Evolutionary conservation across 2,329 filamentous ascomycete genomes (phyloP).

Genomic region (Ophiosphaerella narmari): DNA sequence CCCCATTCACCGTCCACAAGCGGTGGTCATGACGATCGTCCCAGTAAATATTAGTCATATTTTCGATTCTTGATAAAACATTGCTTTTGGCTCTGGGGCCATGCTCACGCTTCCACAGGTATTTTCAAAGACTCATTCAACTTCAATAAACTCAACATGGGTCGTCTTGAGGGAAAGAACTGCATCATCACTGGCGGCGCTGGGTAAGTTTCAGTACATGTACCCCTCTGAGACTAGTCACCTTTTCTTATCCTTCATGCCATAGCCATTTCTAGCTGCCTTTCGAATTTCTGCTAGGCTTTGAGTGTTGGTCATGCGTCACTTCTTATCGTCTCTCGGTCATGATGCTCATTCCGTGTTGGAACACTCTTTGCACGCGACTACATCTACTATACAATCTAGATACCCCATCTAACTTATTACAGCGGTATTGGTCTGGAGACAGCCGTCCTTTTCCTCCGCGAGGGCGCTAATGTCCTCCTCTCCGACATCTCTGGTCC

Average conservation of each 20-base stretch:
- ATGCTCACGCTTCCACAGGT: slow-evolving; percentile 16
- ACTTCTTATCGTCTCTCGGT: too few species aligned
- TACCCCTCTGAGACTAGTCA: not conserved
- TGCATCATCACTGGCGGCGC: slow-evolving; percentile 82
- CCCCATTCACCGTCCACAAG: slow-evolving; percentile 12
- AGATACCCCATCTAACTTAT: slow-evolving; percentile 17
- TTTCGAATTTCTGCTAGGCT: not conserved
- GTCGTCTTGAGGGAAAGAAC: slow-evolving; percentile 67
- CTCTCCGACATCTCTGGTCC: slow-evolving; percentile 83
- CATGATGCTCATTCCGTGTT: too few species aligned
- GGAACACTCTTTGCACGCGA: not conserved
- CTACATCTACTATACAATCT: not conserved
- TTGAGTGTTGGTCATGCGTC: too few species aligned
- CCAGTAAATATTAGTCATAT: slow-evolving; percentile 40
- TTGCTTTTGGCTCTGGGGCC: slow-evolving; percentile 10
- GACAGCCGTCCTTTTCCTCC: slow-evolving; percentile 85
- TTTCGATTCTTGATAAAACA: slow-evolving; percentile 23
- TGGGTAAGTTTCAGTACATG: slow-evolving; percentile 63
- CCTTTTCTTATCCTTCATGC: not conserved
- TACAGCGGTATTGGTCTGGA: slow-evolving; percentile 88
- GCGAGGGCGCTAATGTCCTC: slow-evolving; percentile 83
- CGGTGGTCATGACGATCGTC: slow-evolving; percentile 19
- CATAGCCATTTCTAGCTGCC: too few species aligned
- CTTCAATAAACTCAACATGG: slow-evolving; percentile 42
- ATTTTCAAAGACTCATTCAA: slow-evolving; percentile 3